Evolutionary conservation across 2,329 filamentous ascomycete species (phyloP).

Genomic region (Aaosphaeria pasadenensis): DNA sequence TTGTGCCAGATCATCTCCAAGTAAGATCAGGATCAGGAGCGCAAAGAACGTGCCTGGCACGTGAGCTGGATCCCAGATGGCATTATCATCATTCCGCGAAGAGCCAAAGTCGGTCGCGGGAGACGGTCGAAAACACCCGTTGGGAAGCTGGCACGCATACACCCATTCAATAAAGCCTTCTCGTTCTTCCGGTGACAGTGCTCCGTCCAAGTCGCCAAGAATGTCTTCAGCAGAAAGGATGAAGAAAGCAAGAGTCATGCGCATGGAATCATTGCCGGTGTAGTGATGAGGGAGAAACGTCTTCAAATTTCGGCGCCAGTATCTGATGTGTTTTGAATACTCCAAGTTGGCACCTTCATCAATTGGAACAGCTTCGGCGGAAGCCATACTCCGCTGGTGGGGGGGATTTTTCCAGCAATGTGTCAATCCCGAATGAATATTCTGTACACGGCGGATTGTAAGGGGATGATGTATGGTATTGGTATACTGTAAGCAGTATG

Average conservation of each 20-base stretch:
- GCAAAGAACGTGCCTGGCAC: slow-evolving; percentile 89
- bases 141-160: slow-evolving; percentile 77
- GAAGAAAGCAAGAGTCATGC: slow-evolving; percentile 87
- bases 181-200: slow-evolving; percentile 54
- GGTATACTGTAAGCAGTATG: too few species aligned
- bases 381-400: slow-evolving; percentile 9
- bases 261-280: slow-evolving; percentile 84
- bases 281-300: slow-evolving; percentile 78
- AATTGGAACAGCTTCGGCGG: not conserved
- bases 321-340: slow-evolving; percentile 66
- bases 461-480: too few species aligned
- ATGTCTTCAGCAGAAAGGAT: slow-evolving; percentile 82
- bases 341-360: slow-evolving; percentile 26
- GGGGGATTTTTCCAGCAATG: too few species aligned
- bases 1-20: slow-evolving; percentile 59
- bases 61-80: slow-evolving; percentile 71
- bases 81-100: slow-evolving; percentile 50
- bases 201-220: slow-evolving; percentile 61
- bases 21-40: slow-evolving; percentile 66
- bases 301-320: slow-evolving; percentile 87
- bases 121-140: slow-evolving; percentile 85
- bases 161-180: slow-evolving; percentile 69
- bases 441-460: too few species aligned
- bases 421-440: too few species aligned
- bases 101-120: slow-evolving; percentile 62